These are phyloP conservation scores for Suillus fuscotomentosus DNA, from an alignment of 768 basidiomycete genomes.

Conservation along the genomic window DNA sequence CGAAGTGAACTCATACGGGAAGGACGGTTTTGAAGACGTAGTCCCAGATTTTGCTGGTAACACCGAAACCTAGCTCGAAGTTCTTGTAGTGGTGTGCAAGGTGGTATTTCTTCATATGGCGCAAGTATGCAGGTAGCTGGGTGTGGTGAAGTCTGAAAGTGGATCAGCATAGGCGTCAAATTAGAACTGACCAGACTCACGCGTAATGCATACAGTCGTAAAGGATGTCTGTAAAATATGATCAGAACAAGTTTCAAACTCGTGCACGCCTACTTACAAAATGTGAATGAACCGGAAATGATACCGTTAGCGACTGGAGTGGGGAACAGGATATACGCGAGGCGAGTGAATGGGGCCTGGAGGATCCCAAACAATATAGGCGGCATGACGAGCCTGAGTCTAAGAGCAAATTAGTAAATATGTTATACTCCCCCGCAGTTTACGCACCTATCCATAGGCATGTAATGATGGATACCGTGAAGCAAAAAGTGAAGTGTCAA, in stretches of 20 bases:
- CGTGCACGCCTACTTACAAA: constrained; percentile 50
- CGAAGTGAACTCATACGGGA: constrained; percentile 41
- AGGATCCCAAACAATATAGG: constrained; percentile 77
- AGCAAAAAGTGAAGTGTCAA: constrained; percentile 87
- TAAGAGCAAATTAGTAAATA: constrained; percentile 23
- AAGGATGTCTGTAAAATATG: constrained; percentile 53
- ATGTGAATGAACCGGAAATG: constrained; percentile 74
- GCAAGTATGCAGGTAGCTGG: constrained; percentile 79
- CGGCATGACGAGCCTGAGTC: constrained; percentile 96
- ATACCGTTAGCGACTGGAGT: constrained; percentile 85
- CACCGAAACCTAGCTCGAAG: constrained; percentile 96
- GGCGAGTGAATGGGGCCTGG: constrained; percentile 81
- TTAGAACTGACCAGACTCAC: constrained; percentile 39
- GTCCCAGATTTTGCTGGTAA: constrained; percentile 98
- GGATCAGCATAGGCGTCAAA: constrained; percentile 11
- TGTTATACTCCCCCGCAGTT: background rate
- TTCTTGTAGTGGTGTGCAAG: constrained; percentile 98
- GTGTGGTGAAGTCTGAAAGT: constrained; percentile 74
- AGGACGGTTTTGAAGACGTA: constrained; percentile 84
- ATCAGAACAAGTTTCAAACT: constrained; percentile 4
- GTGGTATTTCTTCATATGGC: constrained; percentile 96
- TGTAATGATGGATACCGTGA: constrained; percentile 96
- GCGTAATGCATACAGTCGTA: constrained; percentile 95
- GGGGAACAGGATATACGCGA: constrained; percentile 84
- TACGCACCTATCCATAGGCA: constrained; percentile 90